phyloP scores from a whole-genome alignment of 805 yeast species.

The Metschnikowia henanensis region DNA sequence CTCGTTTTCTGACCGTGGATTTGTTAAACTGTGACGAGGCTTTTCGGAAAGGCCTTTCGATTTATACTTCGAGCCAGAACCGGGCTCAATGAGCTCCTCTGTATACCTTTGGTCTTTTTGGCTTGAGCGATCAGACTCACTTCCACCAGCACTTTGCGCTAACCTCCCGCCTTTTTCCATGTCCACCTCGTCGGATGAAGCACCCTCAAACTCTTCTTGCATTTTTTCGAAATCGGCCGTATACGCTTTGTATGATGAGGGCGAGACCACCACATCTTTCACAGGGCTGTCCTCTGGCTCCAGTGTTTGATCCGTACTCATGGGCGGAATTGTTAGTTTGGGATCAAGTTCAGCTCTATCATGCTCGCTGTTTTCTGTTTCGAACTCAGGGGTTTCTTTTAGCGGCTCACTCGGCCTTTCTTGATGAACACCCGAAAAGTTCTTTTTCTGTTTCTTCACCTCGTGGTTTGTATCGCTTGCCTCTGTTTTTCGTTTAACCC shows the following conservation, averaged over 20 bases:
- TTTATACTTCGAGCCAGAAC: too few species aligned
- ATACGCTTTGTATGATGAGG: conserved; percentile 18
- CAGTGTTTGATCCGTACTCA: neutral
- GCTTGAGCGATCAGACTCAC: too few species aligned
- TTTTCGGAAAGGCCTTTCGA: too few species aligned
- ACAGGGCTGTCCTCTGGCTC: conserved; percentile 6
- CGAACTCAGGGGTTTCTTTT: neutral
- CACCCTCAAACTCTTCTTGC: conserved; percentile 9
- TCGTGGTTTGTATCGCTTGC: neutral
- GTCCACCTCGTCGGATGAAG: neutral
- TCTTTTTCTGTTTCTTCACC: neutral
- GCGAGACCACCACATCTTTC: conserved; percentile 11
- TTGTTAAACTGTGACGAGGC: neutral
- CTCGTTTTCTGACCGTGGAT: neutral
- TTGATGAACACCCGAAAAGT: neutral
- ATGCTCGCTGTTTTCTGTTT: too few species aligned
- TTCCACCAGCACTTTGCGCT: neutral
- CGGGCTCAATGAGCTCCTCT: neutral
- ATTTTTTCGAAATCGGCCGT: conserved; percentile 13
- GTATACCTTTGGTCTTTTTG: too few species aligned
- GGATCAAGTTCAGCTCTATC: too few species aligned
- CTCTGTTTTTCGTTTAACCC: too few species aligned
- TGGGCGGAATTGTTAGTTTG: too few species aligned
- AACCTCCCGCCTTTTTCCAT: too few species aligned
- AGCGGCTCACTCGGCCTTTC: too few species aligned